A percentile compares a stretch with the other conserved stretches of the same genome.
phyloP scores from a whole-genome alignment of 176 grass and related monocot species.

The Oryza rufipogon region DNA sequence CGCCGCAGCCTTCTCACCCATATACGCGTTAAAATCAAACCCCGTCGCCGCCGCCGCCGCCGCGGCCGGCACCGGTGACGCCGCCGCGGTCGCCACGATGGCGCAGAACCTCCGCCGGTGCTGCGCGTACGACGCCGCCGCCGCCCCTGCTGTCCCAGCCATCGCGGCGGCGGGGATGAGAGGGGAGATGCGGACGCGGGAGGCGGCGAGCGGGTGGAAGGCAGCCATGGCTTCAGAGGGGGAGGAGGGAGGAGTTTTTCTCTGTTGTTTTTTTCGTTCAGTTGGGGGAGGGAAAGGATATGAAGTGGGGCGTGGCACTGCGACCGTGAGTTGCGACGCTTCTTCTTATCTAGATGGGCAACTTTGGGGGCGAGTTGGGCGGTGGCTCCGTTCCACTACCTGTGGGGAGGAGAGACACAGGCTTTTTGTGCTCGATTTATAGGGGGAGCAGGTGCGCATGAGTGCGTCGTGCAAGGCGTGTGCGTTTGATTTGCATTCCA shows the following conservation, averaged over 20 bases:
- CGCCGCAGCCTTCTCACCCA: constrained; percentile 60
- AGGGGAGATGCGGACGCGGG: constrained; percentile 33
- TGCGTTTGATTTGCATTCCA: background rate
- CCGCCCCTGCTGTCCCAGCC: constrained; percentile 26
- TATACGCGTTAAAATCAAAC: constrained; percentile 78
- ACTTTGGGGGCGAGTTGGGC: constrained; percentile 1
- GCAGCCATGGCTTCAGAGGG: constrained; percentile 40
- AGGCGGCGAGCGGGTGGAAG: constrained; percentile 48
- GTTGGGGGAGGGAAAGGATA: background rate
- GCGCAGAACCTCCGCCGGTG: constrained; percentile 42
- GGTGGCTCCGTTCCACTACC: background rate
- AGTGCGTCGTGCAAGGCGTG: too few species aligned
- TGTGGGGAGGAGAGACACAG: background rate
- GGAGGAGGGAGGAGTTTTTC: background rate
- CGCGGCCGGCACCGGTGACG: background rate
- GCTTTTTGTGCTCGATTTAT: background rate
- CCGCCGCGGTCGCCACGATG: constrained; percentile 54
- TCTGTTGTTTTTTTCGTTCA: background rate
- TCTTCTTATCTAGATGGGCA: constrained; percentile 30
- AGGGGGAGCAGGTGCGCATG: background rate
- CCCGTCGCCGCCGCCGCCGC: constrained; percentile 3
- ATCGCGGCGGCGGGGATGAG: constrained; percentile 8
- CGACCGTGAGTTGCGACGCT: constrained; percentile 1
- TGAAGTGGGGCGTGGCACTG: constrained; percentile 11
- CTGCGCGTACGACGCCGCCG: constrained; percentile 16